These are phyloP conservation scores for Entelexis paramagnoliae DNA, from an alignment of 1,139 yeast genomes.

Conservation along the genomic window DNA sequence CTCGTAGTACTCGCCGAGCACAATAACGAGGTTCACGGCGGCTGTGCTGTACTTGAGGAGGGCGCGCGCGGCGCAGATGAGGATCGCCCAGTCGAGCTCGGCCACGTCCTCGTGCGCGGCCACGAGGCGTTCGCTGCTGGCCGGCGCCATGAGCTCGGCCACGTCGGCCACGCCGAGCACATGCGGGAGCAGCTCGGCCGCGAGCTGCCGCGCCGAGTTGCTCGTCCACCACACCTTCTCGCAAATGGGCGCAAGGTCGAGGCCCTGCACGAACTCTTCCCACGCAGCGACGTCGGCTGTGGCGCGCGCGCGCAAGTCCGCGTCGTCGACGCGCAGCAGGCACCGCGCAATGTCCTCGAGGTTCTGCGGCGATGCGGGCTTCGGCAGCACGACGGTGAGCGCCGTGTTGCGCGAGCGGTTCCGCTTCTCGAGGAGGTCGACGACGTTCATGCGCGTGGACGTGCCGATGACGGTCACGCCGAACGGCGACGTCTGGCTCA, in stretches of 20 bases:
- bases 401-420: constrained; percentile 87
- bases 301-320: not conserved
- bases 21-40: constrained; percentile 55
- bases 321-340: constrained; percentile 22
- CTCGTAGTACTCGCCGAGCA: constrained; percentile 61
- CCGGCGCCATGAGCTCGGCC: constrained; percentile 17
- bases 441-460: constrained; percentile 60
- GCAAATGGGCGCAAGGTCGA: constrained; percentile 6
- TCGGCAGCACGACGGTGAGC: constrained; percentile 52
- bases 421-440: constrained; percentile 80
- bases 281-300: constrained; percentile 5
- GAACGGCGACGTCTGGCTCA: constrained; percentile 56
- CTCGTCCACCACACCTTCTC: constrained; percentile 38
- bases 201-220: constrained; percentile 49
- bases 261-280: not conserved
- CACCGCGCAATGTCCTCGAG: constrained; percentile 31
- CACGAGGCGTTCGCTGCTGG: constrained; percentile 31
- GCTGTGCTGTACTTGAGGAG: constrained; percentile 48
- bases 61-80: constrained; percentile 67
- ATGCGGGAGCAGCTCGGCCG: constrained; percentile 34
- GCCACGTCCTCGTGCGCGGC: constrained; percentile 40
- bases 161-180: constrained; percentile 2
- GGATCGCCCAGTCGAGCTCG: constrained; percentile 55
- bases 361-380: constrained; percentile 35
- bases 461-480: constrained; percentile 80